phyloP scores from a whole-genome alignment of 1,139 yeast genomes.

The Groenewaldozyma sp. region DNA sequence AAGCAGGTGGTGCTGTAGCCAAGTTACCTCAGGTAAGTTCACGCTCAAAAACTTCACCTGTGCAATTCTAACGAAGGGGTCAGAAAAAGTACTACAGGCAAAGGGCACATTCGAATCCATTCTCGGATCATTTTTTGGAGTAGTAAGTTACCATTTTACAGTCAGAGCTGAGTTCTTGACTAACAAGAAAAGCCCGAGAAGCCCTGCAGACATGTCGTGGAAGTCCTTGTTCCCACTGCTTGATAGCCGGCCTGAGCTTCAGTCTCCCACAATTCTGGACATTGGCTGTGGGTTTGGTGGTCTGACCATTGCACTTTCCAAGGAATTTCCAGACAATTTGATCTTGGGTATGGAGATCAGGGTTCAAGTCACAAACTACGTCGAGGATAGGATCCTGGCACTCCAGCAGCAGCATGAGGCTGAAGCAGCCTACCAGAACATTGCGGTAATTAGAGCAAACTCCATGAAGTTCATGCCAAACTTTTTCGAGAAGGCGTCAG shows the following conservation, averaged over 20 bases:
- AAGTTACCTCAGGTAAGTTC: slow-evolving; percentile 50
- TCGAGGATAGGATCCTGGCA: slow-evolving; percentile 89
- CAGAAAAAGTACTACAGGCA: slow-evolving; percentile 88
- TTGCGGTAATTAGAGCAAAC: slow-evolving; percentile 85
- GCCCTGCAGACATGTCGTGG: slow-evolving; percentile 89
- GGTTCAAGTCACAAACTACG: slow-evolving; percentile 94
- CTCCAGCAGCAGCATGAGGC: slow-evolving; percentile 49
- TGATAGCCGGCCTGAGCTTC: slow-evolving; percentile 19
- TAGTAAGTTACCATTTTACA: slow-evolving; percentile 40
- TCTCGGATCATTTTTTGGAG: slow-evolving; percentile 86
- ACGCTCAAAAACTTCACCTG: slow-evolving; percentile 89
- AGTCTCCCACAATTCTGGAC: slow-evolving; percentile 81
- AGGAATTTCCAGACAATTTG: slow-evolving; percentile 60
- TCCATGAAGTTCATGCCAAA: slow-evolving; percentile 97
- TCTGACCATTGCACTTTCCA: slow-evolving; percentile 67
- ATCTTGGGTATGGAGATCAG: slow-evolving; percentile 95
- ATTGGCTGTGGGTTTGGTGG: slow-evolving; percentile 99
- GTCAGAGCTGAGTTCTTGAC: no score
- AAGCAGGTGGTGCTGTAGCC: slow-evolving; percentile 16
- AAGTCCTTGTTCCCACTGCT: slow-evolving; percentile 51
- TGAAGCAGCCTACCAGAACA: slow-evolving; percentile 50
- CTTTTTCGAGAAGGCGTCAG: slow-evolving; percentile 64
- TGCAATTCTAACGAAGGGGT: slow-evolving; percentile 74
- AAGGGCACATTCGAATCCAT: slow-evolving; percentile 96
- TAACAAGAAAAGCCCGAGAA: slow-evolving; percentile 57